Conservation (phyloP, 805 yeast genomes). For the Jamesozyma gamospora region DNA sequence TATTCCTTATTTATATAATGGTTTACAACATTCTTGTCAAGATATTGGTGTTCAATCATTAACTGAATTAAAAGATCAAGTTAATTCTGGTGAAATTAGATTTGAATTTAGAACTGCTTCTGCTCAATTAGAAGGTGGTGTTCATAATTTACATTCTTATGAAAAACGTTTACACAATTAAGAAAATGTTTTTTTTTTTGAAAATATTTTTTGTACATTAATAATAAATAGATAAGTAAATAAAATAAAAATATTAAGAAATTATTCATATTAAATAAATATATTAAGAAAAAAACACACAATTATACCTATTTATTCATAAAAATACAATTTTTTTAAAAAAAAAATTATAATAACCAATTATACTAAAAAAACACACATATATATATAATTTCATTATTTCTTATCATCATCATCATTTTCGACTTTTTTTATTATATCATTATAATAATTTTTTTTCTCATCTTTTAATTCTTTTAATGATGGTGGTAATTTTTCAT, state of each 20-base stretch:
- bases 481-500: slow-evolving; percentile 85
- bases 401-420: neutral
- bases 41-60: slow-evolving; percentile 83
- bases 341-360: neutral
- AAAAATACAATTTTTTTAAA: too few species aligned
- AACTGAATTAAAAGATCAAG: slow-evolving; percentile 50
- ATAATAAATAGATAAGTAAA: too few species aligned
- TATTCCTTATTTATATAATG: slow-evolving; percentile 86
- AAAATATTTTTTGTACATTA: too few species aligned
- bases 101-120: slow-evolving; percentile 97
- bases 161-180: slow-evolving; percentile 94
- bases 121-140: slow-evolving; percentile 98
- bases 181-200: slow-evolving; percentile 1
- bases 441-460: slow-evolving; percentile 34
- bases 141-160: slow-evolving; percentile 89
- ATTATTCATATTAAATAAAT: too few species aligned
- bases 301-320: too few species aligned
- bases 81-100: slow-evolving; percentile 63
- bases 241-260: too few species aligned
- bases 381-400: neutral
- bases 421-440: slow-evolving; percentile 5
- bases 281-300: too few species aligned
- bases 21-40: slow-evolving; percentile 97
- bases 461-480: slow-evolving; percentile 43
- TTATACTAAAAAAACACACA: neutral